A percentile compares a stretch with the other conserved stretches of the same genome.
phyloP scores from a whole-genome alignment of 176 grass and related monocot genomes.

The Raddia distichophylla region DNA sequence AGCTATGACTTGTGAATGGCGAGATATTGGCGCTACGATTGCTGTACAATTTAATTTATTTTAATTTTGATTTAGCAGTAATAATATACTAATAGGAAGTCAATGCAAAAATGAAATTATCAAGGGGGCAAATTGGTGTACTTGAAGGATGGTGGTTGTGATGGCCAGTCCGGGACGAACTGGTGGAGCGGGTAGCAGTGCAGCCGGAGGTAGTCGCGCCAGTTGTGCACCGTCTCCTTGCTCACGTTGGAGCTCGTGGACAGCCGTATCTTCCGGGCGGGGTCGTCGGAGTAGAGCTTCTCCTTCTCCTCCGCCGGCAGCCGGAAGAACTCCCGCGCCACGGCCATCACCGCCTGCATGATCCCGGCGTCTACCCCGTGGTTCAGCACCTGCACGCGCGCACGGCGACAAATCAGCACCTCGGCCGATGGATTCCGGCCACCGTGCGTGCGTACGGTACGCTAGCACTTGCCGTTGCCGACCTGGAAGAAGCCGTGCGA shows the following conservation, averaged over 20 bases:
- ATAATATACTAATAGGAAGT: background rate
- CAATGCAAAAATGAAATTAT: background rate
- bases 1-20: background rate
- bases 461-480: too few species aligned
- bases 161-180: constrained; percentile 69
- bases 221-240: constrained; percentile 80
- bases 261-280: constrained; percentile 65
- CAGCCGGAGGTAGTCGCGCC: constrained; percentile 88
- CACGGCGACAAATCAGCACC: background rate
- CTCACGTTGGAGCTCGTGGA: constrained; percentile 82
- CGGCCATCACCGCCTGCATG: constrained; percentile 42
- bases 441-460: too few species aligned
- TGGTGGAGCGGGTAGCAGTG: constrained; percentile 77
- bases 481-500: constrained; percentile 81
- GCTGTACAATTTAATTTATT: background rate
- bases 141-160: constrained; percentile 64
- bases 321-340: constrained; percentile 59
- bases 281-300: constrained; percentile 84
- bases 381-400: constrained; percentile 51
- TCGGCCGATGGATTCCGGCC: too few species aligned
- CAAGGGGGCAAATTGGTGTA: background rate
- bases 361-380: constrained; percentile 46
- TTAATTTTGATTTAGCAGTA: background rate
- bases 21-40: background rate
- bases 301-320: constrained; percentile 70